Evolutionary conservation across 768 basidiomycete species (phyloP), one percentile per base, ranked within the genome.

Genomic region (Hypholoma fasciculare): DNA sequence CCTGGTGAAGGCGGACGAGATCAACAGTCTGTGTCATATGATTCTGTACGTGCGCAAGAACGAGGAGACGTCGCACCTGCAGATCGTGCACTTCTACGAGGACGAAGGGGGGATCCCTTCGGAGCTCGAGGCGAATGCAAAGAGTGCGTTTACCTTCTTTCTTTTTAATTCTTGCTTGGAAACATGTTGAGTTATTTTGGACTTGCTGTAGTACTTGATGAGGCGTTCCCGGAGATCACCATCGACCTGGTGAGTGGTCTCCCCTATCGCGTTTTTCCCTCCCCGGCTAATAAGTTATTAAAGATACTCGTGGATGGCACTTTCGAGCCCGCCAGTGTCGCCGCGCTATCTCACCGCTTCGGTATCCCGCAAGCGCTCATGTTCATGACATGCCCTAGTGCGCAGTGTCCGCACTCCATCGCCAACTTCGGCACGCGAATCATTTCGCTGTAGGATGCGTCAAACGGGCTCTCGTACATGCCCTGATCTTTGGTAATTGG

Each of bases 71-170:
- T 80, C 86, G 0, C 78, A 82, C 62, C 63, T 91, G 55, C 88
- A 88, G 70, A 79, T 91, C 12, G 77, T 90, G 3, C 87, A 90
- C 63, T 89, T 88, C 63, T 76, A 80, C 56, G 79, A 85, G 26
- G 74, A 71, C 20, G 82, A 81, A 30, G 70, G 71, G 13, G 79
- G 77, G 0, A 74, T 85, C 23, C 89, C 89, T 0, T 85, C 85
- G 0, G 90, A 92, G 64, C 70, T 92, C 63, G 88, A 87, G 66
- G 86, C 88, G 4, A 92, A 90, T 64, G 77, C 81, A 34, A 88
- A 84, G 66, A 84, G 86, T 84, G 52, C 20, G 75, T 34, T 34
- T 9, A 34, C 63, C n/a, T 55, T 34, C 1, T 13, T 34, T 37
- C 26, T 27, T 37, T 17, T 16, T 2, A 38, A n/a, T n/a, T n/a